Evolutionary conservation across 805 yeast genomes (phyloP).

Genomic region (Wickerhamomyces canadensis): DNA sequence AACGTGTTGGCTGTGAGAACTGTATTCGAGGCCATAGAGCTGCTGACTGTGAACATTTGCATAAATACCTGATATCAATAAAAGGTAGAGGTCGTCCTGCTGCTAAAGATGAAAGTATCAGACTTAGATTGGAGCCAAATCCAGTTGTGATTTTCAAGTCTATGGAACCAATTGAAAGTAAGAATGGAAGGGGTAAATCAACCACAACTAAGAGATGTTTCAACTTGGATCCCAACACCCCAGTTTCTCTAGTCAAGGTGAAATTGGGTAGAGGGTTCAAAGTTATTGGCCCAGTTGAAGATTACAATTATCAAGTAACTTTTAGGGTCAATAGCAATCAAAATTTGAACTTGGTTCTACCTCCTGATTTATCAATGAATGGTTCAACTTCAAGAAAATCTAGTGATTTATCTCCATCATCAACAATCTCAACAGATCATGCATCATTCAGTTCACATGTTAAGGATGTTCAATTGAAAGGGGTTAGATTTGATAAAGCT

Average conservation of each 20-base stretch:
- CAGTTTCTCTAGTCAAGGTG: constrained; percentile 6
- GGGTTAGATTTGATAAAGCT: too few relatives aligned
- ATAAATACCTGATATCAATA: constrained; percentile 77
- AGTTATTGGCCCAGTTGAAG: constrained; percentile 6
- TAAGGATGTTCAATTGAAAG: too few relatives aligned
- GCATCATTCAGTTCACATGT: too few relatives aligned
- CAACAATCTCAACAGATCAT: too few relatives aligned
- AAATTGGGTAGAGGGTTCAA: constrained; percentile 12
- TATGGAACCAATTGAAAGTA: constrained; percentile 13
- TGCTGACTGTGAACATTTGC: constrained; percentile 75
- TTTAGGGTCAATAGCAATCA: constrained; percentile 1
- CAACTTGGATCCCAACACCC: constrained; percentile 12
- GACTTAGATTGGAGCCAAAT: constrained; percentile 13
- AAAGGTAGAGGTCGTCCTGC: constrained; percentile 87
- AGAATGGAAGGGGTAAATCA: constrained; percentile 9
- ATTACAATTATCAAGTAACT: background rate
- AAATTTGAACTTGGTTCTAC: background rate
- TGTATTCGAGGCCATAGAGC: constrained; percentile 94
- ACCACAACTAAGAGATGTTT: constrained; percentile 9
- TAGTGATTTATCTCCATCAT: too few relatives aligned
- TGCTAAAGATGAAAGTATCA: constrained; percentile 23
- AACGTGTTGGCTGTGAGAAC: constrained; percentile 75
- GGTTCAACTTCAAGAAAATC: too few relatives aligned
- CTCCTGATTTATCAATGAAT: too few relatives aligned
- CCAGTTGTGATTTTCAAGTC: constrained; percentile 5